phyloP scores from a whole-genome alignment of 345 rosid species.

The Boechera stricta region DNA sequence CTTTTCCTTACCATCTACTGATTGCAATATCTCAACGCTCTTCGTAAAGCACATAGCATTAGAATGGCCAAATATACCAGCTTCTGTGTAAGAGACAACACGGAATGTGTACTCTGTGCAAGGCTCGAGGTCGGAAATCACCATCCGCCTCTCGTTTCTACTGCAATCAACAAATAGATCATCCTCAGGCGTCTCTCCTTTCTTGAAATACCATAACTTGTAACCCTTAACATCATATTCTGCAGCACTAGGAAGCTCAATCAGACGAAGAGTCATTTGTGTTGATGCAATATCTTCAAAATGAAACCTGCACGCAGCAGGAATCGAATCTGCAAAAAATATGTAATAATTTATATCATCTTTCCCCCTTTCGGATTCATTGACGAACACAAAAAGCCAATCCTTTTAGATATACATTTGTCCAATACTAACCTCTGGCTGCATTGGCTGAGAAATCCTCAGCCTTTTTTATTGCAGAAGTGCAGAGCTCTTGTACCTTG shows the following conservation, averaged over 20 bases:
- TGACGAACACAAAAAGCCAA: no score
- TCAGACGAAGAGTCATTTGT: conserved; percentile 62
- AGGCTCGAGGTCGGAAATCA: conserved; percentile 80
- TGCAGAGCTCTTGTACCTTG: conserved; percentile 78
- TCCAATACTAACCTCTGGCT: conserved; percentile 59
- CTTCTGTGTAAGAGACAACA: conserved; percentile 44
- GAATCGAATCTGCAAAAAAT: conserved; percentile 40
- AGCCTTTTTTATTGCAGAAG: conserved; percentile 69
- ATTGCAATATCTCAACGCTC: conserved; percentile 54
- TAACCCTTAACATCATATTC: conserved; percentile 71
- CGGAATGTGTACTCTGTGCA: conserved; percentile 73
- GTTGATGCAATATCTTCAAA: conserved; percentile 81
- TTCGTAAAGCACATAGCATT: conserved; percentile 44
- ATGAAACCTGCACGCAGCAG: conserved; percentile 76
- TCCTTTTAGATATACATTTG: no score
- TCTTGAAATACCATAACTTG: conserved; percentile 89
- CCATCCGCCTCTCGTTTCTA: conserved; percentile 73
- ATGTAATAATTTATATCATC: conserved; percentile 26
- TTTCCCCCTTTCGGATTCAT: neutral
- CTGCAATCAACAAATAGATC: conserved; percentile 67
- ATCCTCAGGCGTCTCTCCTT: conserved; percentile 62
- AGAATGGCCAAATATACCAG: conserved; percentile 47
- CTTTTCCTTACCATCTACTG: conserved; percentile 50
- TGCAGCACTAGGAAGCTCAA: conserved; percentile 59
- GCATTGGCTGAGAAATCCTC: conserved; percentile 60